Percentiles rank a stretch among this genome's conserved stretches.
These are phyloP conservation scores for Wickerhamiella bombiphila DNA, from an alignment of 805 yeast species.

Conservation along the genomic window DNA sequence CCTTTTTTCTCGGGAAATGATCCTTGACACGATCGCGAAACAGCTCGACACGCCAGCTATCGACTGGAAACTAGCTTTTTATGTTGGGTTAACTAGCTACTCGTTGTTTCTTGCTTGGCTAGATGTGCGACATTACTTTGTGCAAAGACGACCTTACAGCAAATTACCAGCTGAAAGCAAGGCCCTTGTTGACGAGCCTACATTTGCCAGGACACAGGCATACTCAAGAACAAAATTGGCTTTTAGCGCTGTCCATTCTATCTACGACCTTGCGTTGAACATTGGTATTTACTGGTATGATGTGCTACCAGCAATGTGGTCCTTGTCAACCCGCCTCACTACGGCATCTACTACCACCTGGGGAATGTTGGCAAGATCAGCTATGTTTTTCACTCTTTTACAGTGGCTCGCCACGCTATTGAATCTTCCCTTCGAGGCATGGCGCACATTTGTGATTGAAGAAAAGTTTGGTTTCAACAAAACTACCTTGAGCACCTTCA, in stretches of 20 bases:
- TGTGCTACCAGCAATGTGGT: slow-evolving; percentile 51
- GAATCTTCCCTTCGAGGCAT: slow-evolving; percentile 56
- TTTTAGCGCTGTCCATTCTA: slow-evolving; percentile 44
- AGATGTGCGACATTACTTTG: slow-evolving; percentile 61
- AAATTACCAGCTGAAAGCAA: slow-evolving; percentile 42
- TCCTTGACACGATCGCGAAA: slow-evolving; percentile 25
- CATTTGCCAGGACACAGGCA: slow-evolving; percentile 59
- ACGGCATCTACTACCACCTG: slow-evolving; percentile 23
- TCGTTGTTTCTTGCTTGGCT: slow-evolving; percentile 62
- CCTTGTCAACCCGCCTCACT: slow-evolving; percentile 22
- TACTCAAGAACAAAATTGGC: slow-evolving; percentile 68
- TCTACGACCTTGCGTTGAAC: slow-evolving; percentile 41
- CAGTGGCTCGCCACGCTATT: slow-evolving; percentile 30
- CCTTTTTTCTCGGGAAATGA: no score
- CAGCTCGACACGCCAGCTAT: slow-evolving; percentile 51
- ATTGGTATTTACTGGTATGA: slow-evolving; percentile 44
- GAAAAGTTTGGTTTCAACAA: slow-evolving; percentile 91
- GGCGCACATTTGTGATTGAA: slow-evolving; percentile 75
- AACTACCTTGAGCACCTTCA: slow-evolving; percentile 55
- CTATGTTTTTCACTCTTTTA: slow-evolving; percentile 23
- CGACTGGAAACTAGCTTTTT: slow-evolving; percentile 66
- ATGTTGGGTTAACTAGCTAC: slow-evolving; percentile 63
- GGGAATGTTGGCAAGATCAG: slow-evolving; percentile 35
- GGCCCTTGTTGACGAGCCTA: slow-evolving; percentile 53
- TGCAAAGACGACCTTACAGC: slow-evolving; percentile 25